These are phyloP conservation scores for Hygrophorus pudorinus DNA, from an alignment of 768 basidiomycete species.

Conservation along the genomic window DNA sequence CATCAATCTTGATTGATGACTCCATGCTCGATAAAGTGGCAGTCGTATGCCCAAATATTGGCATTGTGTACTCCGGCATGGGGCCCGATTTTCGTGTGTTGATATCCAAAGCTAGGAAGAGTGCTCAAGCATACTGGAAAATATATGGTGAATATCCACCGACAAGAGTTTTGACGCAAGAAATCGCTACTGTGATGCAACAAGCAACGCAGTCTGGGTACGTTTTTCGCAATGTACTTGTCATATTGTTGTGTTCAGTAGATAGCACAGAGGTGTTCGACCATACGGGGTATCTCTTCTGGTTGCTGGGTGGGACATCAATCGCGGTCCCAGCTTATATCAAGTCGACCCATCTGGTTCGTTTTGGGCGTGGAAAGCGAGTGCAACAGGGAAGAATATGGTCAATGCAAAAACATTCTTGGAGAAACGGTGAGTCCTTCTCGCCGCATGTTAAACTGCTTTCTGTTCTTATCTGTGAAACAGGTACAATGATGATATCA, in stretches of 20 bases:
- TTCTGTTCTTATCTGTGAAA: conserved; percentile 14
- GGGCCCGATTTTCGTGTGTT: conserved; percentile 96
- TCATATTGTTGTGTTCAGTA: conserved; percentile 21
- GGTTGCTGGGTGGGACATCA: conserved; percentile 93
- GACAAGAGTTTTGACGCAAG: conserved; percentile 91
- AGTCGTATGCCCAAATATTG: conserved; percentile 96
- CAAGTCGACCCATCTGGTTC: conserved; percentile 99
- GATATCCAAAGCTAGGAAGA: conserved; percentile 90
- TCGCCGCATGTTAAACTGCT: not conserved
- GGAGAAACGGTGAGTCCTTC: conserved; percentile 89
- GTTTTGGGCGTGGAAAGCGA: conserved; percentile 99
- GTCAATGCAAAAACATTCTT: conserved; percentile 99
- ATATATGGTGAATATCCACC: conserved; percentile 98
- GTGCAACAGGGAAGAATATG: conserved; percentile 99
- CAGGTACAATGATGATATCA: conserved; percentile 99
- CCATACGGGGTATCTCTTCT: conserved; percentile 98
- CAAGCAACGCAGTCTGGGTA: conserved; percentile 98
- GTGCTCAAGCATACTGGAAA: conserved; percentile 99
- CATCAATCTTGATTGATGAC: conserved; percentile 96
- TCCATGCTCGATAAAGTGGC: conserved; percentile 97
- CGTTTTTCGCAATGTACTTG: conserved; percentile 16
- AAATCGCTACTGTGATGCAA: conserved; percentile 98
- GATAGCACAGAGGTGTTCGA: conserved; percentile 72
- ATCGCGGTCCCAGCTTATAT: conserved; percentile 93
- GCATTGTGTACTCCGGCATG: conserved; percentile 99